These are phyloP conservation scores for Lepidium sativum DNA, from an alignment of 345 rosid genomes.

Conservation along the genomic window DNA sequence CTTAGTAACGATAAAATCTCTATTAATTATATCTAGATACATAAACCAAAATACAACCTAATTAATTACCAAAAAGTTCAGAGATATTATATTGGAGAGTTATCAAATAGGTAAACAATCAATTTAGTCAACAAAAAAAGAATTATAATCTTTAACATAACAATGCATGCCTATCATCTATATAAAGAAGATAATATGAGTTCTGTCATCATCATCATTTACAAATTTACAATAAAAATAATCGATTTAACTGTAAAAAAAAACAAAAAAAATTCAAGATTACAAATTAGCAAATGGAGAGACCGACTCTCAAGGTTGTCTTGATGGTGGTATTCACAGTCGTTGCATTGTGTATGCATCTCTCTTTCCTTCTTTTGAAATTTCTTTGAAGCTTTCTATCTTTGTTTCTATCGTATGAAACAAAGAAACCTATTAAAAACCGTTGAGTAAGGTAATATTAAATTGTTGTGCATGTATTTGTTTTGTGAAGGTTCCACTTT, in stretches of 20 bases:
- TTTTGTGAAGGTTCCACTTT: neutral
- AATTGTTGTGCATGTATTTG: neutral
- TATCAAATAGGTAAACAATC: too few species aligned
- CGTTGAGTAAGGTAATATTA: neutral
- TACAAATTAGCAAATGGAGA: neutral
- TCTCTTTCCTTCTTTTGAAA: neutral
- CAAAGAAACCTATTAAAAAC: too few species aligned
- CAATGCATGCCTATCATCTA: neutral
- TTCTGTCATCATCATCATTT: neutral
- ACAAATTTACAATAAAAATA: neutral
- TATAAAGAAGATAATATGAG: neutral
- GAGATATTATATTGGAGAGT: too few species aligned
- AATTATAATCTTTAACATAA: neutral
- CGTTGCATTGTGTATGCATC: neutral
- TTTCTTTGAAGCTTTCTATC: neutral
- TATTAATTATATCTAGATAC: too few species aligned
- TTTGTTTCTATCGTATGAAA: too few species aligned
- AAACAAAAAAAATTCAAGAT: neutral
- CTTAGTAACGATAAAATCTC: too few species aligned
- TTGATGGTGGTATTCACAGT: neutral
- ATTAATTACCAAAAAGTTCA: too few species aligned
- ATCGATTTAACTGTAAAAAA: neutral
- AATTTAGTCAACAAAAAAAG: too few species aligned
- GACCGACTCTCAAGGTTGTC: neutral
- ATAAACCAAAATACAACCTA: too few species aligned